A percentile compares a stretch with the other conserved stretches of the same genome.
These are phyloP conservation scores for Yamadazyma ubonensis DNA, from an alignment of 805 yeast genomes.

Conservation along the genomic window DNA sequence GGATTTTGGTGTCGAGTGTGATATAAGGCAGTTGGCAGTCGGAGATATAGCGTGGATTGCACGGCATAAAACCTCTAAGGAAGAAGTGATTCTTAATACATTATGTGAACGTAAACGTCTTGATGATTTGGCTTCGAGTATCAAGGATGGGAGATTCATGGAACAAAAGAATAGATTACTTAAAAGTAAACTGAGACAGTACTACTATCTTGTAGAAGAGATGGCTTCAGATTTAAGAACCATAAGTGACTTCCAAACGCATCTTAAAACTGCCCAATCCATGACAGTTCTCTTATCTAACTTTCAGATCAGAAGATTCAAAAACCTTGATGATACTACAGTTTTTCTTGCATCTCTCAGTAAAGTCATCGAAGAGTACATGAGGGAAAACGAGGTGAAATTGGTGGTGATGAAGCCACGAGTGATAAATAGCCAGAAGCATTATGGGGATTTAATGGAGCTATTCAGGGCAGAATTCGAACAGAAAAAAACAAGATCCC, in stretches of 20 bases:
- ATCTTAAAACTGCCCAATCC: constrained; percentile 75
- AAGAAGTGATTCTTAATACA: constrained; percentile 70
- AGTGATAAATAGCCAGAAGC: constrained; percentile 48
- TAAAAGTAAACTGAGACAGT: constrained; percentile 63
- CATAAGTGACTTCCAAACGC: constrained; percentile 54
- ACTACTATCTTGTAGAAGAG: constrained; percentile 81
- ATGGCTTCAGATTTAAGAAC: constrained; percentile 31
- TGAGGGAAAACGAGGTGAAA: constrained; percentile 20
- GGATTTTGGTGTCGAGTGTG: constrained; percentile 48
- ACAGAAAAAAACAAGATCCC: constrained; percentile 5
- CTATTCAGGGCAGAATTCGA: constrained; percentile 48
- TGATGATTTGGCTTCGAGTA: constrained; percentile 80
- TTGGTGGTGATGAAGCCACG: constrained; percentile 55
- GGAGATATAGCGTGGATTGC: constrained; percentile 96
- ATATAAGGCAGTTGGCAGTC: constrained; percentile 59
- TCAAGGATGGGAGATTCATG: constrained; percentile 81
- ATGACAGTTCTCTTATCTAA: constrained; percentile 62
- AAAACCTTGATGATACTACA: constrained; percentile 72
- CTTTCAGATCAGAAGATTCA: constrained; percentile 68
- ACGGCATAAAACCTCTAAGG: constrained; percentile 51
- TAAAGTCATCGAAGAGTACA: constrained; percentile 38
- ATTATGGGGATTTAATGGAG: constrained; percentile 43
- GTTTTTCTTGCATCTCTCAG: constrained; percentile 55
- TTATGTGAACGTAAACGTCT: constrained; percentile 89
- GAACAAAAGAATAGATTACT: constrained; percentile 83